Evolutionary conservation across 2,329 filamentous ascomycete species (phyloP), one percentile per base, ranked within the genome.

Genomic region (Tolypocladium paradoxum): DNA sequence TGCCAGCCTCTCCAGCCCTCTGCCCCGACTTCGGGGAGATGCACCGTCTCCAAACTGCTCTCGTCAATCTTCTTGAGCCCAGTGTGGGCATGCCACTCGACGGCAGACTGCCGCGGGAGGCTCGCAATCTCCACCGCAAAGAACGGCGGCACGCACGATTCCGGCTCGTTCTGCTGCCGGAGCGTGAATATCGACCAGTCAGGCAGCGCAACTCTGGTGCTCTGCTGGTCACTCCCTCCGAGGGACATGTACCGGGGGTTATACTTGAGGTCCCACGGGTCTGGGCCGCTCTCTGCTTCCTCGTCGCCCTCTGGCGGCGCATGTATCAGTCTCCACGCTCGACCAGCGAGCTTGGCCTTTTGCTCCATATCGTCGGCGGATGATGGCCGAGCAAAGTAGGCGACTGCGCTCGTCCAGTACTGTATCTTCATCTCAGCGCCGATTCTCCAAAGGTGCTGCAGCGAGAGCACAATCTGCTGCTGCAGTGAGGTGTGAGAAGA

Each of bases 381-480:
- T 9, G 57, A 45, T 14, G 65, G 61, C 36, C 63, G 64, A 2
- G 83, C 76, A 53, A 95, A 77, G 64, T 90, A 95, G 0, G 84
- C 89, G 48, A 95, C 81, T 2, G 79, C 86, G 55, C 83, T 85
- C 5, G 80, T 78, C 86, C 88, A 95, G 74, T 82, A 85, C 53
- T 82, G 75, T 3, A 95, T 83, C 52, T 81, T 74, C 74, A 86
- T 85, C 40, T 85, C 84, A 45, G 76, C 68, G 0, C 84, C 91
- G 51, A 99, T 85, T 38, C 92, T 83, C 83, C 86, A 91, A 27
- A 97, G 79, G 68, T 97, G 92, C 68, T 99, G 93, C 14, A 97
- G 74, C 1, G 90, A 81, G 5, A 99, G 76, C 0, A 81, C 73
- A 6, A 85, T 75, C 64, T 91, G 84, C 33, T 82, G 67, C 34